Evolutionary conservation across 2,329 filamentous ascomycete species (phyloP).

Genomic region (Penicillium sp.): DNA sequence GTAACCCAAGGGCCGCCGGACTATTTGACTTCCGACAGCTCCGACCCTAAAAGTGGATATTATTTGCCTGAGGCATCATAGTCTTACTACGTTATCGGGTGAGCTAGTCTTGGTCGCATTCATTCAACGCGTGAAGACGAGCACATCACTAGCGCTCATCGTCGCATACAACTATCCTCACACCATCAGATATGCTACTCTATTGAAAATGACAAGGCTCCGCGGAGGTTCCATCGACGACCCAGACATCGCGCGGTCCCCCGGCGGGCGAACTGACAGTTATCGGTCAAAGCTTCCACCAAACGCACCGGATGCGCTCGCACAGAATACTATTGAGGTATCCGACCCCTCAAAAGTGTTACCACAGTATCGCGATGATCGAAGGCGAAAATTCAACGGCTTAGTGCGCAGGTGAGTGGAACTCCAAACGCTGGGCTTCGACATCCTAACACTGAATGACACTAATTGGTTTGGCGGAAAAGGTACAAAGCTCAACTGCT

Average conservation of each 20-base stretch:
- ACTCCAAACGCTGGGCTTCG: not conserved
- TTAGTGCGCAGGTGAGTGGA: conserved; percentile 62
- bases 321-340: conserved; percentile 40
- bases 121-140: not conserved
- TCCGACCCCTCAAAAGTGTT: conserved; percentile 38
- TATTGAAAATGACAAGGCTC: conserved; percentile 41
- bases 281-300: conserved; percentile 41
- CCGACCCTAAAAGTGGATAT: not conserved
- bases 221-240: conserved; percentile 40
- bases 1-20: not conserved
- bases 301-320: conserved; percentile 40
- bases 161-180: not conserved
- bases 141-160: not conserved
- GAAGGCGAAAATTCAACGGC: conserved; percentile 51
- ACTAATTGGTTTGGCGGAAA: conserved; percentile 4
- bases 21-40: not conserved
- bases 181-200: conserved; percentile 26
- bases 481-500: conserved; percentile 82
- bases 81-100: conserved; percentile 25
- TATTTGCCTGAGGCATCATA: conserved; percentile 15
- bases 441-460: not conserved
- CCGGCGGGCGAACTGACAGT: conserved; percentile 29
- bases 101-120: conserved; percentile 8
- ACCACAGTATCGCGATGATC: conserved; percentile 40
- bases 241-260: conserved; percentile 26